Base-by-base conservation (phyloP, 768 basidiomycete species). In the Phylloporus scabripes region DNA sequence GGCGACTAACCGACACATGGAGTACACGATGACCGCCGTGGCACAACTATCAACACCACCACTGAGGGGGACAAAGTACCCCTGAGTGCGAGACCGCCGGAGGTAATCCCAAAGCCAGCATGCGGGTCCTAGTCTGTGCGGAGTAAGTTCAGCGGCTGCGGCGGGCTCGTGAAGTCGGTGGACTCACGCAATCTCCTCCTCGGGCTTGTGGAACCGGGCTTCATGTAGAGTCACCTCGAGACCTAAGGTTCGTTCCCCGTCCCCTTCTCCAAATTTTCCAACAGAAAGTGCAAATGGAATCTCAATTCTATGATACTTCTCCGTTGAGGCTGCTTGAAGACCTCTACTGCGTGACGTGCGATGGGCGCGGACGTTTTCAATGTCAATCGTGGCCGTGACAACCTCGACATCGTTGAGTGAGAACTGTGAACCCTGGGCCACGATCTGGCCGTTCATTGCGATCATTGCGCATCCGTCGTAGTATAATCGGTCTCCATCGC, bases 101-200 rank as follows among this genome's bases (percentile, higher is more conserved):
- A 99, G 81, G 62, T 98, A 99, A 64, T 99, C 96, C 96, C 96
- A 99, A n/a, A 99, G 75, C 96, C 96, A 99, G 63, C 96, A 98
- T 14, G 95, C 96, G 7, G 96, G 96, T 5, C 96, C 96, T 2
- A 98, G 73, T 2, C 95, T 97, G 53, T 23, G 12, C 5, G 15
- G 37, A 23, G 1, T 21, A 45, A 17, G n/a, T 42, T 51, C 17
- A 57, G 41, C 37, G 26, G 26, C 34, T 1, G 11, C 12, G 11
- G 1, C 11, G 28, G 18, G 18, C 24, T 39, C 3, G 6, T 4
- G 15, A 24, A 12, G 15, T 14, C 3, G 33, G 32, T 11, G 38
- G 38, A 50, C 91, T 58, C 61, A 96, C 96, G 96, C 95, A 50
- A 98, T 96, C 70, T 98, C 96, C 66, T 98, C 95, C 66, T 97